A percentile compares a stretch with the other conserved stretches of the same genome.
Evolutionary conservation across 345 rosid species (phyloP).

Genomic region (Isatis tinctoria): DNA sequence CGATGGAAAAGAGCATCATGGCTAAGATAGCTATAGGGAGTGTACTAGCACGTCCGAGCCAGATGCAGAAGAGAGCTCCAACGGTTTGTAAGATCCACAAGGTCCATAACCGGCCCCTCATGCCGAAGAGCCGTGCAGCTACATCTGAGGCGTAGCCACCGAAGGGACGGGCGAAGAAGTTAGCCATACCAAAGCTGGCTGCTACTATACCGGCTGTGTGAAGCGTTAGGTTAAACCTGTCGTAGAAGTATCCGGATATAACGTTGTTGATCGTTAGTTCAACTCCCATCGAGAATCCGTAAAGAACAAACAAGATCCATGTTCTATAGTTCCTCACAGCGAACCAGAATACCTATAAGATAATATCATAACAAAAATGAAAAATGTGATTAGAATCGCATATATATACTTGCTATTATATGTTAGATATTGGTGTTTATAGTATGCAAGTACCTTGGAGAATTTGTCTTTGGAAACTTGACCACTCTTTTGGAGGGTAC

Average conservation of each 20-base stretch:
- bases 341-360: slow-evolving; percentile 54
- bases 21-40: slow-evolving; percentile 65
- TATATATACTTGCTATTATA: background rate
- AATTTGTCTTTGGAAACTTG: slow-evolving; percentile 65
- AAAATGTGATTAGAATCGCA: background rate
- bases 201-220: slow-evolving; percentile 74
- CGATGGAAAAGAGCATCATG: slow-evolving; percentile 79
- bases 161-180: slow-evolving; percentile 67
- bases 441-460: slow-evolving; percentile 47
- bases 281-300: slow-evolving; percentile 77
- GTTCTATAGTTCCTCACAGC: slow-evolving; percentile 69
- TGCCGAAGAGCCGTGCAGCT: slow-evolving; percentile 60
- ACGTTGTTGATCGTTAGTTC: slow-evolving; percentile 64
- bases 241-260: slow-evolving; percentile 63
- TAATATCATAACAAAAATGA: background rate
- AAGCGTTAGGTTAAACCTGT: slow-evolving; percentile 64
- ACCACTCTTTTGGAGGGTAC: slow-evolving; percentile 68
- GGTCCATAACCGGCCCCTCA: slow-evolving; percentile 78
- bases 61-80: slow-evolving; percentile 70
- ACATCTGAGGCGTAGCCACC: slow-evolving; percentile 70
- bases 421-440: background rate
- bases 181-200: slow-evolving; percentile 84
- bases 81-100: slow-evolving; percentile 76
- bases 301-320: slow-evolving; percentile 68
- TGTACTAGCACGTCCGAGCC: slow-evolving; percentile 70